Evolutionary conservation across 768 basidiomycete genomes (phyloP), one percentile per base, ranked within the genome.

Genomic region (Trametes cingulata): DNA sequence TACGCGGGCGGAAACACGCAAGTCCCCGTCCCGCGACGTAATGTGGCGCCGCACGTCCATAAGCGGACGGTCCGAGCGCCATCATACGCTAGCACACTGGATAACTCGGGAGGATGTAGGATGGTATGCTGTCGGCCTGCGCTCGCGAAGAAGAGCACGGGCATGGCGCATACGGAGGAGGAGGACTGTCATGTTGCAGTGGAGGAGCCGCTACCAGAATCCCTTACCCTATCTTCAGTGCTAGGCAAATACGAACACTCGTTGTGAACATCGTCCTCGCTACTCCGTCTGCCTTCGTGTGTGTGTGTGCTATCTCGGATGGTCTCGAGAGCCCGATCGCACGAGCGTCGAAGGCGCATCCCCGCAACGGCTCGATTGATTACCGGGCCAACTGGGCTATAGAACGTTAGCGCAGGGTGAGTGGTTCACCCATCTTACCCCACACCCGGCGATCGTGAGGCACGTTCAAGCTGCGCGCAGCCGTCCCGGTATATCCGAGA

Each of bases 141-240:
- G 25, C 25, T 19, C n/a, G 39, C 29, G 39, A 15, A 29, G 39
- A 14, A 14, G 24, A 15, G 40, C 37, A 5, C 27, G 48, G n/a
- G 25, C 22, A 35, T 15, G 24, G 25, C 13, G 54, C 17, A 27
- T 15, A 35, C 15, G 19, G 20, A 50, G 54, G 45, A 51, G 54
- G 29, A 47, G 54, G 56, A 45, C 46, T 25, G 50, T 50, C 43
- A 22, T 25, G 49, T 46, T 13, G 46, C 12, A 24, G 40, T 54
- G 46, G 53, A 55, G 60, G 53, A 17, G 53, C 33, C 60, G 53
- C 53, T 49, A 29, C 53, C 52, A 53, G 52, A 54, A 55, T 53
- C 36, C 37, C 24, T n/a, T 45, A 59, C 50, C 14, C 40, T 60
- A 55, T 20, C 52, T 27, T 40, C 59, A 25, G 37, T 42, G 59